Base-by-base conservation (phyloP, 202 grass and related monocot species). In the Eragrostis tef region DNA sequence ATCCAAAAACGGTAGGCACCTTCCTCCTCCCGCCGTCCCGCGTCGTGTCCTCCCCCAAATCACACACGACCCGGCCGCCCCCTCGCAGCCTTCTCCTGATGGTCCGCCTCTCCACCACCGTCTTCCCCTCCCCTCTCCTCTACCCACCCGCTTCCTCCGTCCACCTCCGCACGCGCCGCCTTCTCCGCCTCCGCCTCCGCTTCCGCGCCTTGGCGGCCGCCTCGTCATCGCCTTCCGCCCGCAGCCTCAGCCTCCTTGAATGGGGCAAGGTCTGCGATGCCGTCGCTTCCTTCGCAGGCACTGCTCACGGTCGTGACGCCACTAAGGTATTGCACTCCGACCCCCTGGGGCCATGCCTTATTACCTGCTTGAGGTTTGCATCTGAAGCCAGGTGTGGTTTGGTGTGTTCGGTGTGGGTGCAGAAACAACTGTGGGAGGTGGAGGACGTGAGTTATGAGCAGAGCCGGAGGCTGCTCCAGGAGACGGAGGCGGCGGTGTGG, bases 201-300 rank as follows among this genome's bases (percentile, higher is more conserved):
- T 24, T 29, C 47, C 54, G 53, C 80, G 67, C 72, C 46, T 5
- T 41, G 49, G 59, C 58, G 58, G 24, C 73, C 34, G 7, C 21
- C 5, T 25, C 56, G 7, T 5, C 60, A 12, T 49, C 65, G 76
- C 75, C 74, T 25, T 75, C 85, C 62, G 81, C 86, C 50, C 86
- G 87, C 68, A 88, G 83, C 86, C 88, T 94, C 80, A 82, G 75
- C 83, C 83, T 94, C 42, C 84, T 94, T 61, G 88, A 91, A 44
- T 94, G 91, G 91, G 88, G 79, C 84, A 91, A 87, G 67, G 83
- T 94, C 9, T 94, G 91, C 88, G 83, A 78, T 15, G 72, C 86
- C 31, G 88, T 94, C 81, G 86, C 91, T 10, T 76, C 80, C 22
- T 94, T 91, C 58, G 88, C 91, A 6, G 88, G 91, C 77, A 94